Base-by-base conservation (phyloP, 225 moss, liverwort and hornwort genomes). In the Bryoerythrophyllum caledonicum region DNA sequence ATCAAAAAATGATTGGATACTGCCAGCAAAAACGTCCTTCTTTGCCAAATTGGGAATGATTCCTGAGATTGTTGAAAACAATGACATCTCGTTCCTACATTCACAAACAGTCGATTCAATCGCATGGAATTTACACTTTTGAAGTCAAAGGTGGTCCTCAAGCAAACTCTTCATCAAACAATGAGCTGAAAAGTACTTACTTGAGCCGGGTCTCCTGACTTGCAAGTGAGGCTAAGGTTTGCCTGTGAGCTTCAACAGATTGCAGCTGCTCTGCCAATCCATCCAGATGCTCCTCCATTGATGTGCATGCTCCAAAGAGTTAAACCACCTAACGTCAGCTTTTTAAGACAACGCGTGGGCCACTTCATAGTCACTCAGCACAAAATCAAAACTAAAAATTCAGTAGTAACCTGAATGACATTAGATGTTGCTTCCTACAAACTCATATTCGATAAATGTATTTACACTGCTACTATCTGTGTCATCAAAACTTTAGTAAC, bases 41-140 rank as follows among this genome's bases (percentile, higher is more conserved):
- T 74, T 73, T 25, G 78, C 65, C 70, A 82, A 16, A 69, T 82
- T 70, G 58, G 82, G 82, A 70, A 82, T 82, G 70, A 79, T 75
- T 43, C 65, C 78, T 19, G 78, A 78, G 65, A 79, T 61, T 57
- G 75, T 79, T 55, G 75, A 79, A 66, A 83, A 83, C 44, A 79
- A 67, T 20, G 82, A 83, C 64, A 83, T 65, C 65, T 83, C 82
- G 46, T 83, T 83, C 79, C 82, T 83, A 70, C 75, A 75, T 65
- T 64, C 70, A 60, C 61, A 68, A 19, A 26, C 44, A 67, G 10
- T 67, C 17, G 30, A 15, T 68, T 26, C 38, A 20, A 38, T 49
- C 25, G 25, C 49, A 76, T 52, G 20, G 19, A 61, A 20, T n/a
- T 68, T 49, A 27, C 56, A 24, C 4, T 23, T 76, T 37, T 1